Evolutionary conservation across 768 basidiomycete genomes (phyloP).

Genomic region (Suillus occidentalis): DNA sequence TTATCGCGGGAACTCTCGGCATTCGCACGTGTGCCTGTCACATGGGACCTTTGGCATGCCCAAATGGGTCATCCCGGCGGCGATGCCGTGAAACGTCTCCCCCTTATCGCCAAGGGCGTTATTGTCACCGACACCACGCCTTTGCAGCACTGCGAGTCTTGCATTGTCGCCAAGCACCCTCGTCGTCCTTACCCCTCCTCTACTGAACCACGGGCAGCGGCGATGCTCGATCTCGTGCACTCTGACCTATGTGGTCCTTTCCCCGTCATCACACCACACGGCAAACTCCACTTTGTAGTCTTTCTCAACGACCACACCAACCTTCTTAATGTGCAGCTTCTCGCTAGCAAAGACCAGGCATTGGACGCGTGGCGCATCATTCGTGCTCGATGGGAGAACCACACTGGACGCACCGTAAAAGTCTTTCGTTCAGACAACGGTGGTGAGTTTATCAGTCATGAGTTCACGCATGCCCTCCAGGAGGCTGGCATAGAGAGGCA

Average conservation of each 20-base stretch:
- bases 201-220: no score
- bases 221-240: neutral
- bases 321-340: neutral
- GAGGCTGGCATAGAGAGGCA: neutral
- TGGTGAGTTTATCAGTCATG: neutral
- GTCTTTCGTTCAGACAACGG: neutral
- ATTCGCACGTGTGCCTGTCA: no score
- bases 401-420: neutral
- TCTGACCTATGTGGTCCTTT: neutral
- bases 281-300: neutral
- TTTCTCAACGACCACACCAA: neutral
- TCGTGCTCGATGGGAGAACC: neutral
- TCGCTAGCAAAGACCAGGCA: neutral
- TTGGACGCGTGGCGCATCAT: neutral
- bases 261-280: neutral
- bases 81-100: no score
- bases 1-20: no score
- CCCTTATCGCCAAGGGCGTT: no score
- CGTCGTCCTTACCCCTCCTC: neutral
- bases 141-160: neutral
- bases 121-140: no score
- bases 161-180: neutral
- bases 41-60: no score
- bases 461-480: no score
- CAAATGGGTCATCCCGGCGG: no score